phyloP scores from a whole-genome alignment of 1,284 basidiomycete species.

The Cutaneotrichosporon cavernicola region DNA sequence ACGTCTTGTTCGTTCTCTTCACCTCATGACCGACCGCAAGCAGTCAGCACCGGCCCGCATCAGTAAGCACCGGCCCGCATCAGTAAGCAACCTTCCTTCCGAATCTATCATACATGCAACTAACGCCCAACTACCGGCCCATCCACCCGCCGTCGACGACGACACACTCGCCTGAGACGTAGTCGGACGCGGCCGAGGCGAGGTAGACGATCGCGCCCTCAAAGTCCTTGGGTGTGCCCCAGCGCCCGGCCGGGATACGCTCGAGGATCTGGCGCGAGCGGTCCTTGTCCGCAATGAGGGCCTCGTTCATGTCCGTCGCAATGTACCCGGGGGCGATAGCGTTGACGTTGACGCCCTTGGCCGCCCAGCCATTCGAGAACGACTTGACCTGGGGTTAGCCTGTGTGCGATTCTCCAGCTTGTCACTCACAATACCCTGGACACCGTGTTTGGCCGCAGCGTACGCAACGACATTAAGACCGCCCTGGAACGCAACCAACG shows the following conservation, averaged over 20 bases:
- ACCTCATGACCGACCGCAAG: too few species aligned
- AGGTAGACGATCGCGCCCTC: slow-evolving; percentile 88
- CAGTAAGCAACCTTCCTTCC: not conserved
- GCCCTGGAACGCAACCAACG: slow-evolving; percentile 57
- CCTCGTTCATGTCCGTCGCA: slow-evolving; percentile 66
- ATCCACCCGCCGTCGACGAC: slow-evolving; percentile 55
- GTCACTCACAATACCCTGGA: slow-evolving; percentile 64
- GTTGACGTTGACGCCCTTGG: slow-evolving; percentile 85
- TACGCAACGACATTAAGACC: slow-evolving; percentile 85
- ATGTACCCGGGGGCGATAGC: slow-evolving; percentile 87
- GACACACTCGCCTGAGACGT: slow-evolving; percentile 76
- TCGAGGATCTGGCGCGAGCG: slow-evolving; percentile 81
- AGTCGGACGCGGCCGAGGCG: slow-evolving; percentile 79
- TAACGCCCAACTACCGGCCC: slow-evolving; percentile 28
- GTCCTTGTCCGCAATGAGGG: slow-evolving; percentile 50
- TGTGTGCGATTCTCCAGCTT: too few species aligned
- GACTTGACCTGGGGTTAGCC: slow-evolving; percentile 47
- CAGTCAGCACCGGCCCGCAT: too few species aligned
- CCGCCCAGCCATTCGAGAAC: slow-evolving; percentile 66
- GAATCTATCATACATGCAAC: not conserved
- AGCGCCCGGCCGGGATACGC: slow-evolving; percentile 84
- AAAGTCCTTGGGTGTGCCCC: slow-evolving; percentile 86
- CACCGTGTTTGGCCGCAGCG: slow-evolving; percentile 82
- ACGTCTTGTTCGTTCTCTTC: too few species aligned
- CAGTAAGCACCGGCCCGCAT: too few species aligned